Base-by-base conservation (phyloP, 2,329 filamentous ascomycete genomes). In the Parascedosporium putredinis region DNA sequence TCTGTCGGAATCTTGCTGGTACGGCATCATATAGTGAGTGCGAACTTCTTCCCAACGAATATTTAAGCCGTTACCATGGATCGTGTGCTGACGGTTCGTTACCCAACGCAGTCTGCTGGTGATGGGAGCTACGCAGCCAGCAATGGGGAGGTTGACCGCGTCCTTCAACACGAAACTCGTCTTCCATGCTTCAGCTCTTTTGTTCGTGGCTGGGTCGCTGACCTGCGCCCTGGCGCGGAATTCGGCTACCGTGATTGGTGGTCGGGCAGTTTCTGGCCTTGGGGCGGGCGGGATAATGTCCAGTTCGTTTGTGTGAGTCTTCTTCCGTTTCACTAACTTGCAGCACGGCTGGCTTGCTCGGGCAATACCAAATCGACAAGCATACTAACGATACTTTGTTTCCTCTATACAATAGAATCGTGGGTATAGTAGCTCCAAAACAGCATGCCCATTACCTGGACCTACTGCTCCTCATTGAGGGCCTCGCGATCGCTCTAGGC, bases 1-100 rank as follows among this genome's bases (percentile, higher is more conserved):
- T 43, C 59, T 75, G 4, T 59, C 65, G 8, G 71, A 75, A 50
- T 66, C 76, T 9, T 70, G 69, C 46, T 76, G 73, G 73, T 75
- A 75, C 51, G 71, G 69, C 20, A 20, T 20, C 12, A 14, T 22
- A 12, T 55, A 76, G 75, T 2, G 73, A 73, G 34, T 73, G 55
- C 74, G 76, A 59, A 63, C 75, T 54, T 42, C 10, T 12, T 9
- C 18, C 71, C 70, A 1, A n/a, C 58, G 71, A 23, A 71, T 66
- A 9, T 63, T 62, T 51, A 65, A 7, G 27, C 6, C 27, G 27
- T 7, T 12, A 69, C 55, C 64, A 14, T 73, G 66, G 65, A 60
- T n/a, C n/a, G n/a, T n/a, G n/a, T n/a, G n/a, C n/a, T n/a, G n/a
- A n/a, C n/a, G n/a, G n/a, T n/a, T n/a, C n/a, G n/a, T n/a, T n/a